Base-by-base conservation (phyloP, 2,329 filamentous ascomycete species). In the Fusarium acutatum region DNA sequence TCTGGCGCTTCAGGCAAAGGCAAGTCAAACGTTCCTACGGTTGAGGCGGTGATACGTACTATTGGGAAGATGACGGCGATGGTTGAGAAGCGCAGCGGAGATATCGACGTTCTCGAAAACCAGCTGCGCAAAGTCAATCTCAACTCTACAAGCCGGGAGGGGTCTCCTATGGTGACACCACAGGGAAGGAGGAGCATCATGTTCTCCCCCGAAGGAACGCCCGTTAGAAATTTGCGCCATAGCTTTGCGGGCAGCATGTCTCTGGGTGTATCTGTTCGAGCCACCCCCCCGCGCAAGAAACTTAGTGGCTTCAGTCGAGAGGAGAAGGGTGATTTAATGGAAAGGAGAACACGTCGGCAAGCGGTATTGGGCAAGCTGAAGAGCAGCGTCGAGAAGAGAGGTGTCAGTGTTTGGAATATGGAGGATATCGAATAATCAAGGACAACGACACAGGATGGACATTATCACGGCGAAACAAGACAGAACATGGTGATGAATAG, bases 11-110 rank as follows among this genome's bases (percentile, higher is more conserved):
- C 84, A 46, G 88, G 85, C 74, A 87, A 83, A 64, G 82, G 83
- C 11, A 81, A 78, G 28, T 78, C 82, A 17, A 86, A 87, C 57
- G 89, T 92, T 9, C 96, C 96, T 0, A 98, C 95, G 0, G 94
- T 98, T 15, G 96, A 98, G 77, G 94, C 94, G 1, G 94, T 99
- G 26, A 92, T 95, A 75, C 94, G 93, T 67, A 99, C 96, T 2
- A 97, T 99, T 74, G 87, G 87, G 65, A 97, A 96, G 79, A 95
- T 99, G 93, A 98, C 95, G 38, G 89, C 87, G 67, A 96, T 98
- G 92, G 93, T 93, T 1, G 94, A 98, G 85, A 94, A 94, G 83
- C 93, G 94, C 80, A 96, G 93, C 79, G 94, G 92, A 65, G 96
- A 98, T 77, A 91, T 99, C 59, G 94, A 97, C 80, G 90, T 97